Evolutionary conservation across 164 flowering plant genomes (phyloP), one percentile per base, ranked within the genome.

Genomic region (Dillenia suffruticosa): DNA sequence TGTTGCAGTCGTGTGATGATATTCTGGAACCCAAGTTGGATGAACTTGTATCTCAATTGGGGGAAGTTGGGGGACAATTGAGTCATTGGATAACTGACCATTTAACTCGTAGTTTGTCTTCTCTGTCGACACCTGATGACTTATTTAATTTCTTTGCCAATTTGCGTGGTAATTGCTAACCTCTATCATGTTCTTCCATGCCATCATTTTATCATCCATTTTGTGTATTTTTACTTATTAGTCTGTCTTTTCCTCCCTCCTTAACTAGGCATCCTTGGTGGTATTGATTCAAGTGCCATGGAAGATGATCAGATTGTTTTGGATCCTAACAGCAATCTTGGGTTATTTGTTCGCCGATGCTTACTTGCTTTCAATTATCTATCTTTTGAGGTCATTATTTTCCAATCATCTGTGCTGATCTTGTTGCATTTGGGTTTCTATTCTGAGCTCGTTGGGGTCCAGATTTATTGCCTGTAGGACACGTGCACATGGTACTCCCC

Each of bases 301-400:
- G 94, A 83, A 58, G 96, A 90, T 68, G 92, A 90, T 48, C 92
- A 83, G 63, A 77, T 80, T 56, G 70, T 77, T 66, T 74, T 94
- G 85, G 98, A 94, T 54, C 83, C 91, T 14, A 81, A 61, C 62
- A 86, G 98, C 63, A 81, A 65, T 56, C 76, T 87, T 62, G 98
- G 97, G 15, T 69, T 87, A 68, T 94, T 84, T 76, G 68, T 94
- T 9, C 84, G 97, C 2, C 96, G 95, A 51, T 90, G 97, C 72
- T 48, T 89, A 49, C 86, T 94, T 68, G 79, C 95, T 13, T 94
- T 90, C 64, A 89, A 81, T 76, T 54, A 74, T 12, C 55, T 87
- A 63, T 79, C 90, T 2, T 90, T 90, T 75, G 98, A 94, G 98
- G 98, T 92, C 53, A 22, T 17, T 8, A 49, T 43, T 22, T 44